Evolutionary conservation across 108 stramenopile genomes (phyloP).

Genomic region (Tribonema minus): DNA sequence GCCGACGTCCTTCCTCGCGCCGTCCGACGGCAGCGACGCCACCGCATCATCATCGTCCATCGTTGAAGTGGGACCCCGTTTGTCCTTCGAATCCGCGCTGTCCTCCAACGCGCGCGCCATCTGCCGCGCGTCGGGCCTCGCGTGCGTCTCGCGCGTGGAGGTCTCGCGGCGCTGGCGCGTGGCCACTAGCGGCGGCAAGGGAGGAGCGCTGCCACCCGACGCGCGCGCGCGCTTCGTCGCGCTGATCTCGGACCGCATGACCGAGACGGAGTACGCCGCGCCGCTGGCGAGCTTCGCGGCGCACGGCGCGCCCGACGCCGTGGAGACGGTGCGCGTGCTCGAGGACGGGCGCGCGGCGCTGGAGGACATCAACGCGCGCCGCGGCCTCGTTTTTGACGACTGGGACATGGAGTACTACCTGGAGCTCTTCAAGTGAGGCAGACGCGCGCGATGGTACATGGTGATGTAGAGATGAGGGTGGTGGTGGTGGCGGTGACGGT

Average conservation of each 20-base stretch:
- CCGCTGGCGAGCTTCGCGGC: constrained; percentile 76
- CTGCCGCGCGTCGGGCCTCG: constrained; percentile 73
- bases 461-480: too few species aligned
- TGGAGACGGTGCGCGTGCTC: constrained; percentile 80
- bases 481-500: too few species aligned
- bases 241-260: constrained; percentile 93
- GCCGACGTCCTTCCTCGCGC: constrained; percentile 37
- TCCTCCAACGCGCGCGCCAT: constrained; percentile 89
- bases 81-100: constrained; percentile 92
- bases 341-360: constrained; percentile 79
- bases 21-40: constrained; percentile 10
- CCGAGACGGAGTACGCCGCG: constrained; percentile 78
- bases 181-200: too few species aligned
- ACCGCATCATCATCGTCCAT: constrained; percentile 31
- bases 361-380: constrained; percentile 77
- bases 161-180: constrained; percentile 37
- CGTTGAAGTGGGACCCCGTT: constrained; percentile 93
- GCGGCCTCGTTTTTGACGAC: constrained; percentile 93
- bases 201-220: constrained; percentile 29
- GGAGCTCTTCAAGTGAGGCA: constrained; percentile 77
- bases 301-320: constrained; percentile 54
- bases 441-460: too few species aligned
- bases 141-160: constrained; percentile 72
- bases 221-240: constrained; percentile 57
- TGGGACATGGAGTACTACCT: constrained; percentile 97